These are phyloP conservation scores for Pestalotiopsis sp. DNA, from an alignment of 2,329 filamentous ascomycete genomes.

Conservation along the genomic window DNA sequence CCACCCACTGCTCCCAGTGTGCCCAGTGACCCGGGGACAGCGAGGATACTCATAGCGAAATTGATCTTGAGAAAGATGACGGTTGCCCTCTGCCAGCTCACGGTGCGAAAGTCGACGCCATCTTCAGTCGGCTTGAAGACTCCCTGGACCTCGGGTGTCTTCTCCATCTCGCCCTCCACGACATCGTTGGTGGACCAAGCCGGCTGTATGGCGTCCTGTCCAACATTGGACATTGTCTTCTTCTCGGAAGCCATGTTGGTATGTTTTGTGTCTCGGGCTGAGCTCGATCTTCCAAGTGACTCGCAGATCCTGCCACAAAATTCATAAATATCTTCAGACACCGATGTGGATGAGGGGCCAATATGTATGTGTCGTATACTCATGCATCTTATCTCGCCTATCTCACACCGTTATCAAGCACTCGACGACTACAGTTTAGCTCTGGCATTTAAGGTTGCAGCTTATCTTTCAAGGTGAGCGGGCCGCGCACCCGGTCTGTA, in stretches of 20 bases:
- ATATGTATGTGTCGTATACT: not conserved
- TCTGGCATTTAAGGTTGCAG: not conserved
- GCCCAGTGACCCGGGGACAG: constrained; percentile 20
- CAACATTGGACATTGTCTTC: not conserved
- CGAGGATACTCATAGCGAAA: constrained; percentile 30
- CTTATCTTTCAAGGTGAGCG: not conserved
- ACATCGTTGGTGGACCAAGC: not conserved
- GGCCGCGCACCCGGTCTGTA: not conserved
- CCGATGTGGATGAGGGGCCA: not conserved
- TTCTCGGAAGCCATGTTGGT: not conserved
- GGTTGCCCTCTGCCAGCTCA: constrained; percentile 42
- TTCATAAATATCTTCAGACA: not conserved
- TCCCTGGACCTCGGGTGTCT: constrained; percentile 15
- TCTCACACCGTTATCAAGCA: not conserved
- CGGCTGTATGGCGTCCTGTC: not conserved
- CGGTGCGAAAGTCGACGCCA: constrained; percentile 32
- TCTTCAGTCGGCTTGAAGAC: constrained; percentile 29
- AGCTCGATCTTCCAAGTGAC: not conserved
- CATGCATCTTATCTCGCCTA: not conserved
- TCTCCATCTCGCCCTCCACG: not conserved
- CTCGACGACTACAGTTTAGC: not conserved
- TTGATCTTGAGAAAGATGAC: constrained; percentile 42
- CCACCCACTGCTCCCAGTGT: constrained; percentile 33
- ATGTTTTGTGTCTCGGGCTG: not conserved
- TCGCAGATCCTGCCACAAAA: not conserved